Evolutionary conservation across 768 basidiomycete species (phyloP).

Genomic region (Phaeolepiota aurea): DNA sequence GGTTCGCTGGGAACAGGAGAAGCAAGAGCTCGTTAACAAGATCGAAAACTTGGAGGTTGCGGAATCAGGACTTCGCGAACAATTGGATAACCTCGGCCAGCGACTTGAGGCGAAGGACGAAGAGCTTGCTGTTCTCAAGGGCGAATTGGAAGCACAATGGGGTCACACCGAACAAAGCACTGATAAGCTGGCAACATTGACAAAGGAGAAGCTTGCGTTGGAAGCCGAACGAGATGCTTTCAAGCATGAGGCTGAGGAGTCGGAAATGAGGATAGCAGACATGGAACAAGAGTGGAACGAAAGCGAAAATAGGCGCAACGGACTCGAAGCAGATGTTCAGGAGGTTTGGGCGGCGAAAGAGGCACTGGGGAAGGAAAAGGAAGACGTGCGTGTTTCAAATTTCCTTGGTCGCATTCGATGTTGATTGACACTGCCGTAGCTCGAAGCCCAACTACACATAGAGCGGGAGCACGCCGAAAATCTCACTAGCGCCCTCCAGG

Average conservation of each 20-base stretch:
- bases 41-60: constrained; percentile 35
- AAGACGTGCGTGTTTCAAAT: constrained; percentile 31
- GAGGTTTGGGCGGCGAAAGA: constrained; percentile 45
- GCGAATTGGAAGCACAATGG: constrained; percentile 70
- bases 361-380: constrained; percentile 45
- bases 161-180: constrained; percentile 45
- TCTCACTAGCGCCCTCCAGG: constrained; percentile 39
- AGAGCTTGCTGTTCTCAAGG: constrained; percentile 40
- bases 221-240: constrained; percentile 32
- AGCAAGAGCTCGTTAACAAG: constrained; percentile 31
- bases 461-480: constrained; percentile 44
- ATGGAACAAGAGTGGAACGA: constrained; percentile 53
- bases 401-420: background rate
- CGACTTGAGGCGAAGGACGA: constrained; percentile 33
- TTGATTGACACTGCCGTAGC: constrained; percentile 20
- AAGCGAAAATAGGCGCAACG: constrained; percentile 43
- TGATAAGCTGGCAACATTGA: constrained; percentile 36
- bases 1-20: constrained; percentile 43
- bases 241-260: constrained; percentile 27
- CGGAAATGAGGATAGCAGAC: constrained; percentile 31
- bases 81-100: constrained; percentile 31
- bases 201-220: constrained; percentile 23
- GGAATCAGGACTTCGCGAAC: constrained; percentile 31
- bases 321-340: constrained; percentile 48
- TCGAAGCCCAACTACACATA: constrained; percentile 43